A percentile compares a stretch with the other conserved stretches of the same genome.
Conservation (phyloP, 108 stramenopile species). For the Cyclotella cryptica region DNA sequence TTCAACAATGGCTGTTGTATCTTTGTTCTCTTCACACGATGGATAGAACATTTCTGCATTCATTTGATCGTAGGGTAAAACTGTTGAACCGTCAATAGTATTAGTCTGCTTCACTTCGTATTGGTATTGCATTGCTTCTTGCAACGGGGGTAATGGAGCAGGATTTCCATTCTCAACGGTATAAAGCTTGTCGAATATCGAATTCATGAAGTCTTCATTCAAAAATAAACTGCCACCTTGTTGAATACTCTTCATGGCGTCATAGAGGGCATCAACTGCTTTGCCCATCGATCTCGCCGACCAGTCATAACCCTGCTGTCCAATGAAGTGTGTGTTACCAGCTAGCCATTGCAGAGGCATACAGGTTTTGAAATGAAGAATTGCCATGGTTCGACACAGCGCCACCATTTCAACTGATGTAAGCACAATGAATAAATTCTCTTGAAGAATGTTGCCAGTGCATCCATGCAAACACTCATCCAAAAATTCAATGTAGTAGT, state of each 20-base stretch:
- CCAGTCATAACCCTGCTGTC: conserved; percentile 20
- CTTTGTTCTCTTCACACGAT: neutral
- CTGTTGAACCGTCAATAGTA: no score
- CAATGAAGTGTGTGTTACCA: neutral
- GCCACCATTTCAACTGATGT: no score
- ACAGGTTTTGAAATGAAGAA: no score
- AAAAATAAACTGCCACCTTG: conserved; percentile 3
- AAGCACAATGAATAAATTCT: no score
- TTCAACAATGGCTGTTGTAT: conserved; percentile 5
- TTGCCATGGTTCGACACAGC: no score
- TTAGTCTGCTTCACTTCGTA: neutral
- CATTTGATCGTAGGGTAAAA: neutral
- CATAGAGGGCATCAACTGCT: conserved; percentile 15
- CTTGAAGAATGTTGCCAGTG: no score
- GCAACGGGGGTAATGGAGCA: conserved; percentile 15
- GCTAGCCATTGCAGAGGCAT: no score
- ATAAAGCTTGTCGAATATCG: no score
- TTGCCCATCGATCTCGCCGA: conserved; percentile 21
- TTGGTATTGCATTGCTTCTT: conserved; percentile 22
- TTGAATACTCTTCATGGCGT: neutral
- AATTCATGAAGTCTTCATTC: conserved; percentile 22
- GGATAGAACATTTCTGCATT: conserved; percentile 30
- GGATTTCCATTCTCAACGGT: neutral
- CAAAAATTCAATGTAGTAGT: no score
- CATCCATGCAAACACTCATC: no score